phyloP scores from a whole-genome alignment of 345 rosid species.

The Linum lewisii region DNA sequence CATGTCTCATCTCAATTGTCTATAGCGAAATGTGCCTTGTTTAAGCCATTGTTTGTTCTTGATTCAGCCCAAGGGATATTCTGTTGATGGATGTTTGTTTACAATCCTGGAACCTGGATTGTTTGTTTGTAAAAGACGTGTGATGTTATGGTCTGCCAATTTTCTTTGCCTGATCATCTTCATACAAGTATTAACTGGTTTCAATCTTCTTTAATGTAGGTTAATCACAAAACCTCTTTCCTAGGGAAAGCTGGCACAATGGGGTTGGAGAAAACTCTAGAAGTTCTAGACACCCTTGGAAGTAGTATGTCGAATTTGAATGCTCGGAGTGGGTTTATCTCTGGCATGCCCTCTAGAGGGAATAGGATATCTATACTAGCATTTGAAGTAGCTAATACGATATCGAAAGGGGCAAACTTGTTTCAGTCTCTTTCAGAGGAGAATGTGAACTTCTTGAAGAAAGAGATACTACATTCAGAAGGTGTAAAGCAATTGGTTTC shows the following conservation, averaged over 20 bases:
- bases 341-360: constrained; percentile 50
- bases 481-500: constrained; percentile 69
- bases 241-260: constrained; percentile 50
- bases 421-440: constrained; percentile 62
- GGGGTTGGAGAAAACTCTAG: constrained; percentile 66
- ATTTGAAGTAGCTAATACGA: constrained; percentile 92
- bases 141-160: background rate
- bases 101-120: background rate
- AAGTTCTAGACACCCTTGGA: constrained; percentile 63
- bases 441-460: constrained; percentile 45
- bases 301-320: constrained; percentile 72
- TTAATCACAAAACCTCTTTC: constrained; percentile 39
- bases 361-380: constrained; percentile 50
- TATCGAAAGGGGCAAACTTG: constrained; percentile 64
- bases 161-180: background rate
- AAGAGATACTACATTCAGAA: constrained; percentile 53
- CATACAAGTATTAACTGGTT: background rate
- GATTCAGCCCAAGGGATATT: background rate
- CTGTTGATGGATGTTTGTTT: background rate
- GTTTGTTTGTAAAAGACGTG: background rate
- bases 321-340: constrained; percentile 34
- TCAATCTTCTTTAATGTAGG: constrained; percentile 22
- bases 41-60: background rate
- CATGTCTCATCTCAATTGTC: background rate
- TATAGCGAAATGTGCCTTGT: background rate